Base-by-base conservation (phyloP, 805 yeast species). In the Candida piceae region DNA sequence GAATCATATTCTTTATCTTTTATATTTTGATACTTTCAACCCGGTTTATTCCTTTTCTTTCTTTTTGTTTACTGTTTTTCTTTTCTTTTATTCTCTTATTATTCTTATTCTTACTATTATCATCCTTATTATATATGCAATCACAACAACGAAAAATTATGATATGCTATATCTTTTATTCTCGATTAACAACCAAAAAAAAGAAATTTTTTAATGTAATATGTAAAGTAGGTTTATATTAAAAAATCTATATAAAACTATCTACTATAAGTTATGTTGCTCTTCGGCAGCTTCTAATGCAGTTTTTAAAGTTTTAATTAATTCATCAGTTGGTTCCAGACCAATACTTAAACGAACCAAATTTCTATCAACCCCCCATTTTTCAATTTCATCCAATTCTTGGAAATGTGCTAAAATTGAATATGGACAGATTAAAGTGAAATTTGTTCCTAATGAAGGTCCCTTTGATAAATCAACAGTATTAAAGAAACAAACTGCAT, bases 361-460 rank as follows among this genome's bases (percentile, higher is more conserved):
- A 53, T 81, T 72, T 41, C 78, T 66, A 54, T 85, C 95, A 22
- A 88, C 85, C 2, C 93, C 95, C 80, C 86, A 88, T 49, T 76
- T 66, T 34, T 73, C 84, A 16, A 84, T 80, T 52, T 79, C 87
- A 41, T 85, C 90, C 39, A 87, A 63, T 58, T 88, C 96, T 37
- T 69, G 71, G 58, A 78, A 86, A 58, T 88, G 96, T 3, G 95
- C 95, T 41, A 89, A 67, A 32, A 89, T 74, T 6, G 95, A 73
- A 60, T 89, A 89, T 7, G 97, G 96, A 56, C 95, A 88, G 5
- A 88, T 88, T 49, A 88, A 66, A 0, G 95, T 82, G 64, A 86
- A 85, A 61, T 84, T 88, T 0, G 96, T 86, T 10, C 96, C 96
- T 47, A 88, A 69, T 12, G 93, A 81, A 3, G 96, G 96, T 2